Evolutionary conservation across 345 rosid species (phyloP), one percentile per base, ranked within the genome.

Genomic region (Garcia nutans): DNA sequence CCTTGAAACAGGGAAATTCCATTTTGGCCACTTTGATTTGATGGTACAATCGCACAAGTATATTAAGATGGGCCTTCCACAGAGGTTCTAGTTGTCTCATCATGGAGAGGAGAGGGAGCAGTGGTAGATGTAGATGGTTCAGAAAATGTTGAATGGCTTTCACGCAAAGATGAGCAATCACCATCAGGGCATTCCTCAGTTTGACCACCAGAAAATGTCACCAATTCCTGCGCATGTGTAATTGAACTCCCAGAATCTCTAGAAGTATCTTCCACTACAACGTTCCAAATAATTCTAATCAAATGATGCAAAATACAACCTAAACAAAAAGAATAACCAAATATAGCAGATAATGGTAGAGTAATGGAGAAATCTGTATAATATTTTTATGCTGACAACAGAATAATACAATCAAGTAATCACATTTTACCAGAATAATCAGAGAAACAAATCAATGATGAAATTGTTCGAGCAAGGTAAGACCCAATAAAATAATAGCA

Each of bases 1-100:
- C 97, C 97, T 76, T 95, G 90, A 71, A 95, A 93, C 33, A 93
- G 66, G 2, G 98, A 91, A 67, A 87, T 79, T 69, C 96, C 99
- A 70, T 73, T 88, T 60, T 74, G 78, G 60, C 78, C 80, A 12
- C 74, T 66, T 57, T 65, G 65, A 85, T 83, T 85, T 26, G 91
- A 87, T 80, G 82, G 74, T 66, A 87, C 89, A 68, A 87, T 75
- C 8, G 86, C 85, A 76, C 66, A 79, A 55, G 84, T 24, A 82
- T 66, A 72, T 76, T 81, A 86, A 9, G 91, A 70, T 68, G 71
- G 80, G 80, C 73, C 74, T 74, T 79, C 85, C 6, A 80, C 75
- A 77, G 87, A 83, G 69, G 77, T 68, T 79, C 71, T 72, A 67
- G 82, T 77, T 68, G 65, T 58, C 55, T 74, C 84, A 72, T 72